Evolutionary conservation across 169 alveolate genomes (phyloP).

Genomic region (Perkinsus olseni): DNA sequence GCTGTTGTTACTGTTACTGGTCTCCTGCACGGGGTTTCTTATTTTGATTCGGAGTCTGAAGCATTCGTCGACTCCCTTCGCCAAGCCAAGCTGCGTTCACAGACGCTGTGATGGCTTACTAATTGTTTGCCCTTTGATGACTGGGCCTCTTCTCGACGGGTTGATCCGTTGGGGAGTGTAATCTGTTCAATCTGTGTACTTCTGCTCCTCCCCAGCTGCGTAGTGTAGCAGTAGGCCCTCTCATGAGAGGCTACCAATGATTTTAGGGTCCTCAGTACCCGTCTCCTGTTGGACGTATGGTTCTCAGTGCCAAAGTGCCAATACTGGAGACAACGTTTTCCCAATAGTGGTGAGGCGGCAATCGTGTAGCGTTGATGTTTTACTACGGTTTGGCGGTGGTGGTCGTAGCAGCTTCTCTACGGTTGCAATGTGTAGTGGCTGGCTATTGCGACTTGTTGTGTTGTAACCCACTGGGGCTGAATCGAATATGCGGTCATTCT

Average conservation of each 20-base stretch:
- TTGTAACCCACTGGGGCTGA: too few species aligned
- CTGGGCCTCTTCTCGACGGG: background rate
- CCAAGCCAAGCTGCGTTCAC: background rate
- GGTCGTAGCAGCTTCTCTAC: background rate
- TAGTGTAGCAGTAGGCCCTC: background rate
- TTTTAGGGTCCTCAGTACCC: background rate
- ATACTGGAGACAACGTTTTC: background rate
- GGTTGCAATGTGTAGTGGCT: background rate
- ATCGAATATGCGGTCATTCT: too few species aligned
- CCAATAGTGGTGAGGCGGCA: background rate
- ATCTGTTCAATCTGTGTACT: background rate
- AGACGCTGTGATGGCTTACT: background rate
- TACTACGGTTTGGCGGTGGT: too few species aligned
- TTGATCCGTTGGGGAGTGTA: background rate
- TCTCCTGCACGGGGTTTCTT: background rate
- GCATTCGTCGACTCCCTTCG: background rate
- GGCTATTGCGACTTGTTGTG: background rate
- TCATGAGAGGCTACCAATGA: background rate
- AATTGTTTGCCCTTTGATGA: background rate
- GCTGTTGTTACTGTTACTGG: background rate
- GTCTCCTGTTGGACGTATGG: background rate
- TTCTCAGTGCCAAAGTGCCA: constrained; percentile 1
- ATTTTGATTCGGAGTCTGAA: background rate
- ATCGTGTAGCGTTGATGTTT: background rate
- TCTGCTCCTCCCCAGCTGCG: background rate